phyloP scores from a whole-genome alignment of 75 land plant species.

The Selaginella moellendorffii region DNA sequence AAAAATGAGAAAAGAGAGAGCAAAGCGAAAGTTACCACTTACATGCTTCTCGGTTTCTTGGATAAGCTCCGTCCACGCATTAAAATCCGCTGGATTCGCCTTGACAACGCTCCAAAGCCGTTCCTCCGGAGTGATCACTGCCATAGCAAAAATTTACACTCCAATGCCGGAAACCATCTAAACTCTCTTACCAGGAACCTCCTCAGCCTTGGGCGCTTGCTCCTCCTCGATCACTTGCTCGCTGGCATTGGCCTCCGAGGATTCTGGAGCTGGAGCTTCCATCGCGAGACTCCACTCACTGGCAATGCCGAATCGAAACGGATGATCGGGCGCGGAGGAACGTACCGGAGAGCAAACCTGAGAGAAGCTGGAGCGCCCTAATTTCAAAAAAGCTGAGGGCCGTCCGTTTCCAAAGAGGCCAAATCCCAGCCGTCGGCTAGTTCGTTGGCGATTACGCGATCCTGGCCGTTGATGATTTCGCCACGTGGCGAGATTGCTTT shows the following conservation, averaged over 20 bases:
- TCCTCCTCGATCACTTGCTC: not conserved
- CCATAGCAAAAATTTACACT: not conserved
- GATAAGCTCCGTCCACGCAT: constrained; percentile 82
- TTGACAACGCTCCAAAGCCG: constrained; percentile 68
- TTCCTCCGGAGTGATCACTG: constrained; percentile 52
- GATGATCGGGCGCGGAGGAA: too few species aligned
- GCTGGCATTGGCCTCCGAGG: not conserved
- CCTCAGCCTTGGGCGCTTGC: not conserved
- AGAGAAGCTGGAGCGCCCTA: too few species aligned
- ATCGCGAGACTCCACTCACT: too few species aligned
- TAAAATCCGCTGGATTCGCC: constrained; percentile 77
- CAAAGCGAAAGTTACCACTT: too few species aligned
- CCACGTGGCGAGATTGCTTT: too few species aligned
- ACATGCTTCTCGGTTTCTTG: constrained; percentile 84
- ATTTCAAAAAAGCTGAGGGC: too few species aligned
- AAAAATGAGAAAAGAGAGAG: too few species aligned
- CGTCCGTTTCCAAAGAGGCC: too few species aligned
- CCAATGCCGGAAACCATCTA: not conserved
- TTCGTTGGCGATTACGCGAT: not conserved
- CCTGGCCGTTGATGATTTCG: not conserved
- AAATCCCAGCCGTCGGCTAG: not conserved
- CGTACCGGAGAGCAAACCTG: too few species aligned
- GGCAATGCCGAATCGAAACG: too few species aligned
- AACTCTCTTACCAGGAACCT: not conserved
- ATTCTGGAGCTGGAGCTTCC: not conserved